phyloP scores from a whole-genome alignment of 805 yeast genomes.

The Saccharomycodes ludwigii region DNA sequence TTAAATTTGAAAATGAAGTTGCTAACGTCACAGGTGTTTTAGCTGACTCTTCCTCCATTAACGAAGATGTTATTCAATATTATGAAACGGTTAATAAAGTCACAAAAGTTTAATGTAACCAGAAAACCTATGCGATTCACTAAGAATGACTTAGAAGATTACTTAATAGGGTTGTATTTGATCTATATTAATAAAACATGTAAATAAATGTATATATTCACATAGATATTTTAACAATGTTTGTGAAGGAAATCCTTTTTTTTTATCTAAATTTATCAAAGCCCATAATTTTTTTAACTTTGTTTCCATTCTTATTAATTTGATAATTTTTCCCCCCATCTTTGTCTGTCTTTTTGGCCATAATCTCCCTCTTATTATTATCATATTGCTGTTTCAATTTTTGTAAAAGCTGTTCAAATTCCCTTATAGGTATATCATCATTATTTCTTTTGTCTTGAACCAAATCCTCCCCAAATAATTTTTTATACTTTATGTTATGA shows the following conservation, averaged over 20 bases:
- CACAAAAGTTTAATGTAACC: slow-evolving; percentile 10
- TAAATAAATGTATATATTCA: no score
- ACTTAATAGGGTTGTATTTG: no score
- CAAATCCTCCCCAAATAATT: slow-evolving; percentile 20
- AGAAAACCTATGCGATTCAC: no score
- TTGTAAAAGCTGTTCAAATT: slow-evolving; percentile 30
- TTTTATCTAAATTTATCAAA: slow-evolving; percentile 36
- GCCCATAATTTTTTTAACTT: slow-evolving; percentile 40
- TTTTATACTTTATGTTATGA: slow-evolving; percentile 38
- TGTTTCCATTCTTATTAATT: slow-evolving; percentile 14
- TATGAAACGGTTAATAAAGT: slow-evolving; percentile 55
- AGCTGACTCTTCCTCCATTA: slow-evolving; percentile 20
- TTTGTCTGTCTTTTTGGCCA: slow-evolving; percentile 7
- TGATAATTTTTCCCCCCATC: slow-evolving; percentile 7
- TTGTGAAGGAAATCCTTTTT: slow-evolving; percentile 3
- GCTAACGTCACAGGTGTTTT: slow-evolving; percentile 32
- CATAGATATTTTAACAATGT: slow-evolving; percentile 4
- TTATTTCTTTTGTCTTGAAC: slow-evolving; percentile 21
- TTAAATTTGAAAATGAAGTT: slow-evolving; percentile 61
- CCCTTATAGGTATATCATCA: slow-evolving; percentile 34
- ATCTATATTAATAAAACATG: no score
- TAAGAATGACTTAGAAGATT: no score
- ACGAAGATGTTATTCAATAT: slow-evolving; percentile 35
- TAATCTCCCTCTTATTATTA: slow-evolving; percentile 17
- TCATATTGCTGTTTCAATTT: slow-evolving; percentile 26